phyloP scores from a whole-genome alignment of 306 rosid species.

The Trichosanthes truncata region DNA sequence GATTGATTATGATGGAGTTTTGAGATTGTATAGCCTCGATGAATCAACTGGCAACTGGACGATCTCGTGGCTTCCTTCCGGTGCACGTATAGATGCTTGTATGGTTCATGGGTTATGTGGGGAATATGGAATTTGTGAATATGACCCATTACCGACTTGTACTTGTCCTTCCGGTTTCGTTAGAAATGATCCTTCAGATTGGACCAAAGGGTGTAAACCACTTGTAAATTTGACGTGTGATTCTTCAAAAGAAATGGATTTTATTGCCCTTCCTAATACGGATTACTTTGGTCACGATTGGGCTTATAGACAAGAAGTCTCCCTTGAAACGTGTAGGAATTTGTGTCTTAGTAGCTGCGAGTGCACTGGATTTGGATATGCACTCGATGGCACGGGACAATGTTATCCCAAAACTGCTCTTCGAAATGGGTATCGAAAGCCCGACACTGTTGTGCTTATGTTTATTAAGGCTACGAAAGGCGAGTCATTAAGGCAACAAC shows the following conservation, averaged over 20 bases:
- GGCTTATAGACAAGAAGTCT: neutral
- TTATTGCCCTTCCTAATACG: conserved; percentile 16
- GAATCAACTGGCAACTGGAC: conserved; percentile 9
- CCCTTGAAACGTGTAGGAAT: conserved; percentile 15
- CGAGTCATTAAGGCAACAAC: neutral
- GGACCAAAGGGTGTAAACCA: conserved; percentile 29
- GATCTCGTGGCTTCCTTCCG: conserved; percentile 6
- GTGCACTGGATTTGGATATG: conserved; percentile 31
- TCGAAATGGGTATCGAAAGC: conserved; percentile 18
- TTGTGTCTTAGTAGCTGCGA: conserved; percentile 13
- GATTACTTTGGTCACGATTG: conserved; percentile 25
- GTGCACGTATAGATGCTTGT: conserved; percentile 8
- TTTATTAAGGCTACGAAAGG: neutral
- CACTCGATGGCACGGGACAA: conserved; percentile 18
- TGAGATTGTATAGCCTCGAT: conserved; percentile 14
- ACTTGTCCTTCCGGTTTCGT: conserved; percentile 25
- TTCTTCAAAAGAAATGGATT: neutral
- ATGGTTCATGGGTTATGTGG: conserved; percentile 23
- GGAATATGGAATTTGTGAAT: conserved; percentile 19
- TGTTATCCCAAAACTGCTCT: conserved; percentile 22
- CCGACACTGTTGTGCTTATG: conserved; percentile 5
- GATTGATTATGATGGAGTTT: conserved; percentile 12
- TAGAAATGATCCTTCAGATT: conserved; percentile 18
- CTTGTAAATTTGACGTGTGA: neutral
- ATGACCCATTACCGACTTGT: conserved; percentile 22